Evolutionary conservation across 2,329 filamentous ascomycete genomes (phyloP).

Genomic region (Aaosphaeria pasadenensis): DNA sequence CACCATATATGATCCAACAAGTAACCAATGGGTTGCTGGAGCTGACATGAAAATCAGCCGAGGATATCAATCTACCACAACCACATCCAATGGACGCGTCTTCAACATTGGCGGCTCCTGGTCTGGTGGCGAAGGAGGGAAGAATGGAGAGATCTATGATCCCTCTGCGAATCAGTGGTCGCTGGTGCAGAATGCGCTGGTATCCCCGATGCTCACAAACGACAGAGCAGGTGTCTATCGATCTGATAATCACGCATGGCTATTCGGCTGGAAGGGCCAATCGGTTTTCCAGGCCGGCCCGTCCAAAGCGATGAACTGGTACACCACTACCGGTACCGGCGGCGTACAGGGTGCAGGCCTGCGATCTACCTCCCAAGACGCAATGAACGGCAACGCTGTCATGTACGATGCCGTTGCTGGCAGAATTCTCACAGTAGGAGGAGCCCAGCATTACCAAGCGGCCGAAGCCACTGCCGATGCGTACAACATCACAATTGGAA

Average conservation of each 20-base stretch:
- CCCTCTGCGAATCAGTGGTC: conserved; percentile 48
- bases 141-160: conserved; percentile 53
- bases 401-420: conserved; percentile 57
- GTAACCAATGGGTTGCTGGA: conserved; percentile 47
- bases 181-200: conserved; percentile 41
- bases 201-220: conserved; percentile 51
- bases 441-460: conserved; percentile 46
- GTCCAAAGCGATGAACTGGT: conserved; percentile 57
- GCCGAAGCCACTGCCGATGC: conserved; percentile 44
- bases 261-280: conserved; percentile 49
- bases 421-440: conserved; percentile 55
- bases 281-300: conserved; percentile 57
- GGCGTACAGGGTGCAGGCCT: conserved; percentile 41
- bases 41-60: conserved; percentile 55
- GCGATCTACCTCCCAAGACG: conserved; percentile 44
- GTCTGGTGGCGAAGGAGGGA: conserved; percentile 49
- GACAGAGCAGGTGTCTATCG: conserved; percentile 46
- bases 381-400: conserved; percentile 56
- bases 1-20: conserved; percentile 40
- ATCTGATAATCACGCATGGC: conserved; percentile 55
- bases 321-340: conserved; percentile 45
- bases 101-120: conserved; percentile 60
- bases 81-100: conserved; percentile 51
- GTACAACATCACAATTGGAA: conserved; percentile 50
- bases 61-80: conserved; percentile 56